Evolutionary conservation across 768 basidiomycete species (phyloP), one percentile per base, ranked within the genome.

Genomic region (Psilocybe cubensis): DNA sequence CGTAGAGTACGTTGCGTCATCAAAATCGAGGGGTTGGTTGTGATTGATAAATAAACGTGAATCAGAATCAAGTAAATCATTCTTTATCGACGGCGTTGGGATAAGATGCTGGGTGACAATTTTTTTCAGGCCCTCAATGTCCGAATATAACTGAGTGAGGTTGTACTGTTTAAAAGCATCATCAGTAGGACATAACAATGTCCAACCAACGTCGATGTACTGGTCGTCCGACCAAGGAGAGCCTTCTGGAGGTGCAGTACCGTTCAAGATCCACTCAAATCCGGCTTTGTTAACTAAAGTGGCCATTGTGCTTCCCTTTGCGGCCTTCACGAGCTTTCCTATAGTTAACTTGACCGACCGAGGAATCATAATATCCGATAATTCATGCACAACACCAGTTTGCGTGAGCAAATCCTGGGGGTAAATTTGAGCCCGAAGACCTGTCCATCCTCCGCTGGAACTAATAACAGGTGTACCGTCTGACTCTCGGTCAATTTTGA

Each of bases 381-480:
- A 76, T 64, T 93, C 89, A 70, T 98, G 96, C 41, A 98, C 83
- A 29, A 91, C 94, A 21, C 97, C 97, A 7, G 94, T 97, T 59
- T 84, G 76, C 0, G 96, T 97, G 51, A 99, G 82, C 33, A 84
- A 74, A 70, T 98, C 80, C 56, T 72, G 76, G n/a, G 82, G 79
- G 61, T 76, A 76, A 40, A 91, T 69, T 54, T 80, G 74, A 6
- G 85, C 79, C 65, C 77, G 84, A 80, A 91, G 84, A 50, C 83
- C 86, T 35, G 82, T 70, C 91, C 91, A 93, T 17, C 91, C 91
- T 38, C 91, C 91, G 63, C 90, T 92, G 0, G 89, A 76, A 40
- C 79, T 82, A 48, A 89, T 70, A 52, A 83, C 76, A 12, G 81
- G 65, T 27, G 82, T 84, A 2, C 83, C 77, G 46, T 83, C 82